Base-by-base conservation (phyloP, 805 yeast species). In the Schizosaccharomyces lindneri region DNA sequence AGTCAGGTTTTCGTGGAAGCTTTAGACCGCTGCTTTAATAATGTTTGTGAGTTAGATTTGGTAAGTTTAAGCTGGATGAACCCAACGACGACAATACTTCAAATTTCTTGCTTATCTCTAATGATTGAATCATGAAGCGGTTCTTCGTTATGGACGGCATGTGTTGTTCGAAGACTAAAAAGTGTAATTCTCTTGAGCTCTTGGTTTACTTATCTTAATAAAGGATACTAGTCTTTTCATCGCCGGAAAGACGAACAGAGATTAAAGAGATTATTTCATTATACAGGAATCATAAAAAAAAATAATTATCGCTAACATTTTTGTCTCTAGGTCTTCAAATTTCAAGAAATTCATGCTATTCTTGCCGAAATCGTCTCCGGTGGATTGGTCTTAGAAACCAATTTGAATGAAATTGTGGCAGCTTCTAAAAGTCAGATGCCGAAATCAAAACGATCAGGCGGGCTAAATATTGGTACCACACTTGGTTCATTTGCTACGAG, bases 371-470 rank as follows among this genome's bases (percentile, higher is more conserved):
- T 93, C 43, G 83, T 93, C 0, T 97, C 93, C 70, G 98, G 97
- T 31, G 98, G 98, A 0, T 84, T 93, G 94, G 98, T 93, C 7
- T 85, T 93, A 46, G 98, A 93, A 70, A 89, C 97, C 1, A 87
- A 83, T 66, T 87, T 88, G 24, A 69, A 74, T 31, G 80, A 84
- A 63, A 88, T 93, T 43, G 96, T 93, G 5, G 81, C 80, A 1
- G 79, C 77, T 0, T 75, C 73, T 3, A 75, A 74, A 62, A 71
- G 71, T 43, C 73, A 29, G 11, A 29, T 51, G 31, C 57, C 36
- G n/a, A 51, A 51, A 51, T n/a, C 51, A n/a, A 46, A 46, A 13
- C 51, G 51, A 24, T 17, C 51, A 3, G 27, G 27, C 9, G 51
- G 27, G n/a, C 7, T 46, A 7, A n/a, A n/a, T 9, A 11, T 46